These are phyloP conservation scores for Effrenium voratum DNA, from an alignment of 73 alveolate species.

Conservation along the genomic window DNA sequence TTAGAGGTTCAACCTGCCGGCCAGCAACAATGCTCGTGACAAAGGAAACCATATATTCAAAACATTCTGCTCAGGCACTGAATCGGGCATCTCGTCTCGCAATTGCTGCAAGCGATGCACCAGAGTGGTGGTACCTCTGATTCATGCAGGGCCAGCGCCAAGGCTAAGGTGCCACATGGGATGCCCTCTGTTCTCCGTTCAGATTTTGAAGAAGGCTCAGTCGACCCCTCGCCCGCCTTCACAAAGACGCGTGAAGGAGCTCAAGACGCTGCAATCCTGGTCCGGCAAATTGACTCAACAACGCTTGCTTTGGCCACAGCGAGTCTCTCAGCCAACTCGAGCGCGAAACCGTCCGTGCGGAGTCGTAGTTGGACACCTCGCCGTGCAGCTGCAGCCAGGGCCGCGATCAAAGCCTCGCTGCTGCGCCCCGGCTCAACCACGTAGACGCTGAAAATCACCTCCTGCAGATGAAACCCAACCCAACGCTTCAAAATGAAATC, in stretches of 20 bases:
- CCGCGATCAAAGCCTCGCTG: slow-evolving; percentile 38
- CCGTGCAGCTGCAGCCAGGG: slow-evolving; percentile 33
- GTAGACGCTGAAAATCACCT: slow-evolving; percentile 60
- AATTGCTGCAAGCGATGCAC: slow-evolving; percentile 19
- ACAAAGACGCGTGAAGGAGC: slow-evolving; percentile 52
- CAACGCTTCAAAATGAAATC: neutral
- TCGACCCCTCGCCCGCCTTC: neutral
- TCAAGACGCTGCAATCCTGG: slow-evolving; percentile 62
- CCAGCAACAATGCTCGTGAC: neutral
- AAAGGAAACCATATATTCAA: neutral
- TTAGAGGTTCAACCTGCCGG: neutral
- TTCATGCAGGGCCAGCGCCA: neutral
- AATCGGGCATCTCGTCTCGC: slow-evolving; percentile 44
- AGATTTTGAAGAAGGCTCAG: neutral
- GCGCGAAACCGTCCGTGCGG: slow-evolving; percentile 22
- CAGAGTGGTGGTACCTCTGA: slow-evolving; percentile 28
- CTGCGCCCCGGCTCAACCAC: slow-evolving; percentile 44
- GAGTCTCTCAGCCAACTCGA: neutral
- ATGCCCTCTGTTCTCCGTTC: neutral
- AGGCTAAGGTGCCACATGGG: neutral
- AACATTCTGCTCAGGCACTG: neutral
- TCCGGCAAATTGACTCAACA: neutral
- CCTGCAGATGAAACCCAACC: neutral
- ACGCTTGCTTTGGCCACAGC: no score
- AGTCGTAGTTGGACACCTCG: slow-evolving; percentile 48